These are phyloP conservation scores for Daldinia eschscholtzii DNA, from an alignment of 2,329 filamentous ascomycete genomes.

Conservation along the genomic window DNA sequence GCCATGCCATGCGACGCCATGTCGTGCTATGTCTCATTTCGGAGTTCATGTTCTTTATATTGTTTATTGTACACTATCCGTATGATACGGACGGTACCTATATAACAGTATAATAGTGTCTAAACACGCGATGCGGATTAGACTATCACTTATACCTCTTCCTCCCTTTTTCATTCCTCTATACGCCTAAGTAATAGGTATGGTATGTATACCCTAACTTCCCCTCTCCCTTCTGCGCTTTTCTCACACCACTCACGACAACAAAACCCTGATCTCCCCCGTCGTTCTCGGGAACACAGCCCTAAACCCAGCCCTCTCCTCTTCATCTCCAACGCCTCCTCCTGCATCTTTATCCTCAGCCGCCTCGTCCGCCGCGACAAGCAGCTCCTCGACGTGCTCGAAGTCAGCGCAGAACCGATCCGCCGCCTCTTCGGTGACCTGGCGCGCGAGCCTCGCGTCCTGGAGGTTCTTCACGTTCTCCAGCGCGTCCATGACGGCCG, in stretches of 20 bases:
- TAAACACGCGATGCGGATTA: not conserved
- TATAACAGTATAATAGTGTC: not conserved
- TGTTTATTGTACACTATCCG: not conserved
- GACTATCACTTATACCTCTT: not conserved
- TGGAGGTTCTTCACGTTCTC: conserved; percentile 82
- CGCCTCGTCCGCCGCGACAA: conserved; percentile 60
- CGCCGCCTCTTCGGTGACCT: conserved; percentile 85
- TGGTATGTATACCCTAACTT: not conserved
- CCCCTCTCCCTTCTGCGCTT: not conserved
- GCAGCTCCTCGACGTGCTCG: conserved; percentile 67
- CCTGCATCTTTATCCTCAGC: conserved; percentile 42
- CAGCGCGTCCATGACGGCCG: conserved; percentile 90
- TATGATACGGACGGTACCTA: not conserved
- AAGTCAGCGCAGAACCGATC: conserved; percentile 89
- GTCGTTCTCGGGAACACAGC: conserved; percentile 69
- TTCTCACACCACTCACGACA: conserved; percentile 57
- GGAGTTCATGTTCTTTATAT: not conserved
- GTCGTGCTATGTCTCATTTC: not conserved
- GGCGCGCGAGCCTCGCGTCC: conserved; percentile 77
- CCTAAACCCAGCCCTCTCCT: conserved; percentile 54
- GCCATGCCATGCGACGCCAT: not conserved
- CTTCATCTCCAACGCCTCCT: conserved; percentile 41
- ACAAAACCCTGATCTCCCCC: conserved; percentile 70
- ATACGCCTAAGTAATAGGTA: not conserved
- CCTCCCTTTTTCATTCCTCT: not conserved